Evolutionary conservation across 2,329 filamentous ascomycete species (phyloP), one percentile per base, ranked within the genome.

Genomic region (Beauveria sp.): DNA sequence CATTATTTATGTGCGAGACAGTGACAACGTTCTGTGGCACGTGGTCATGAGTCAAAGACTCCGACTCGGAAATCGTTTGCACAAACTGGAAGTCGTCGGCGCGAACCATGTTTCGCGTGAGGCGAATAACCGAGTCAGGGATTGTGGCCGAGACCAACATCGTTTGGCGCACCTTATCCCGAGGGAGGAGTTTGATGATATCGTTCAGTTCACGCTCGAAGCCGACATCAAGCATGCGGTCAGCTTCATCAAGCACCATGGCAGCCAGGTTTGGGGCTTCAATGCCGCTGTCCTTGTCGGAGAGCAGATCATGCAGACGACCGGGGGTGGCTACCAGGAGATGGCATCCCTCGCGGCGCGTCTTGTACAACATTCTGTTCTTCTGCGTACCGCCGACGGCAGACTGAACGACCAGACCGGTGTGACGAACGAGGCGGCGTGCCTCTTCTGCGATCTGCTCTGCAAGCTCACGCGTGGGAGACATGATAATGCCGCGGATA

Each of bases 161-260:
- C 7, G 93, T 97, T 74, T 99, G 95, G 55, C 93, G 87, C 60
- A 88, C 81, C 64, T 88, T 84, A 58, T 86, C 74, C 52, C 82
- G 76, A 3, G 93, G 93, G 10, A 97, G 81, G 49, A 76, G 70
- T 0, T 71, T 63, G 61, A 85, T 76, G 61, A 93, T 90, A 1
- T 83, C 73, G 55, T 80, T 75, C 56, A 93, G 81, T 61, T 87
- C 87, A 42, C 79, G 78, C 62, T 87, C 80, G 69, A 93, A 93
- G 2, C 90, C 95, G 80, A 96, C 95, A 78, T 99, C 95, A 72
- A 99, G 84, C 90, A 99, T 97, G 69, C 95, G 90, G 76, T 99
- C 95, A 69, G 95, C 95, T 81, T 99, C 95, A 69, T 99, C 95
- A 52, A 99, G 88, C 66, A 98, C 92, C 51, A 99, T 82, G 67